These are phyloP conservation scores for Rosa lucieae DNA, from an alignment of 306 rosid genomes.

Conservation along the genomic window DNA sequence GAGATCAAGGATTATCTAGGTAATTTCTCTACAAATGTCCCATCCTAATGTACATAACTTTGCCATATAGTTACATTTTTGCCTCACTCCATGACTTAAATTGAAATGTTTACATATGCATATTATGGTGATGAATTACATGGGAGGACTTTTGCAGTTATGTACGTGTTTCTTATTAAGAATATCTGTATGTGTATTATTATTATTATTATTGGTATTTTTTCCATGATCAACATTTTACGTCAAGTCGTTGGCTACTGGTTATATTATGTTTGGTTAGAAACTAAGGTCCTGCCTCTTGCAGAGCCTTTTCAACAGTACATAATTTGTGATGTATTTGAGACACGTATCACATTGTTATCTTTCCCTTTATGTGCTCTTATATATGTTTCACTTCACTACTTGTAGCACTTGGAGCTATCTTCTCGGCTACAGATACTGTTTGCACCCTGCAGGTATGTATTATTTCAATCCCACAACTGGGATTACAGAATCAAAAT, in stretches of 20 bases:
- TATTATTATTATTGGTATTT: background rate
- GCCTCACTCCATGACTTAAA: background rate
- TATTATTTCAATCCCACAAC: background rate
- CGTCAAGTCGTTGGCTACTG: background rate
- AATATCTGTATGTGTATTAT: background rate
- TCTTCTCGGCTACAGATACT: slow-evolving; percentile 66
- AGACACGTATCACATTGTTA: background rate
- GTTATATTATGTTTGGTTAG: background rate
- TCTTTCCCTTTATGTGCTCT: background rate
- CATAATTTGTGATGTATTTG: background rate
- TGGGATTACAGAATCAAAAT: background rate
- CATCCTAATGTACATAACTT: slow-evolving; percentile 4
- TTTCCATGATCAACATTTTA: background rate
- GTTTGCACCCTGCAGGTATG: slow-evolving; percentile 69
- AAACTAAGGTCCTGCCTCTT: background rate
- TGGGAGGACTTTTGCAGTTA: background rate
- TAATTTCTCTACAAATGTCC: slow-evolving; percentile 28
- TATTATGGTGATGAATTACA: slow-evolving; percentile 1
- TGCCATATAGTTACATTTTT: background rate
- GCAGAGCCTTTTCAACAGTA: background rate
- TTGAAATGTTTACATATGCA: background rate
- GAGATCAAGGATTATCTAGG: slow-evolving; percentile 61
- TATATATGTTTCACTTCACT: slow-evolving; percentile 12
- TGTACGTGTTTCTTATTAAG: background rate
- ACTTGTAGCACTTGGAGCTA: slow-evolving; percentile 64